Evolutionary conservation across 2,329 filamentous ascomycete genomes (phyloP), one percentile per base, ranked within the genome.

Genomic region (Pseudocercospora macadamiae): DNA sequence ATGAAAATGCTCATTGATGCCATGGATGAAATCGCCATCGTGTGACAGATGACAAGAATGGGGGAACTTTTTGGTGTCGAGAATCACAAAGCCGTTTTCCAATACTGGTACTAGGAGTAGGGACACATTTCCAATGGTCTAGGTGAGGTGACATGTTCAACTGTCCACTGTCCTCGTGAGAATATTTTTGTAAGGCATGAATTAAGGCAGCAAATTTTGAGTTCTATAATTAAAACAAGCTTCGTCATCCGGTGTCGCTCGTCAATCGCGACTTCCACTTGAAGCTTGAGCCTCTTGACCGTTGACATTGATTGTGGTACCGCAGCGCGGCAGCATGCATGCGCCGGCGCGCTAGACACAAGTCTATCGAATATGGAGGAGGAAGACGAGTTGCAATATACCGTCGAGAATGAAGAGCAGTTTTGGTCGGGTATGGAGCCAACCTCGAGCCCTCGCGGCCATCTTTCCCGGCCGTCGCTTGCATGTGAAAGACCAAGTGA

Each of bases 401-500:
- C 81, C 72, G 82, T 90, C 75, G 89, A 93, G 76, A 88, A 86
- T 75, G 90, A 91, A 78, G 85, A 91, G 75, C 88, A 93, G 77
- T 92, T 96, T 79, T 97, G 92, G 93, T 83, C 87, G 77, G 90
- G 93, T 96, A 75, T 74, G 37, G 47, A 57, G 51, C 48, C 36
- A 39, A 44, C 34, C 16, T 21, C 18, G 23, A 42, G 16, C 42
- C n/a, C 19, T 21, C 26, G 51, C 30, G 23, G 39, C 10, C 25
- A 47, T n/a, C 12, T 6, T 26, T 14, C 14, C 42, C 42, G 21
- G 26, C n/a, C 19, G 26, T 16, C 23, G 23, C 42, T 47, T 47
- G 28, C 30, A 54, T 44, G 42, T 32, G n/a, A 23, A 48, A 55
- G 23, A 39, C 42, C 34, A 51, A 55, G 52, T 60, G 54, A 59